Base-by-base conservation (phyloP, 495 filamentous ascomycete species). In the Daldinia caldariorum region DNA sequence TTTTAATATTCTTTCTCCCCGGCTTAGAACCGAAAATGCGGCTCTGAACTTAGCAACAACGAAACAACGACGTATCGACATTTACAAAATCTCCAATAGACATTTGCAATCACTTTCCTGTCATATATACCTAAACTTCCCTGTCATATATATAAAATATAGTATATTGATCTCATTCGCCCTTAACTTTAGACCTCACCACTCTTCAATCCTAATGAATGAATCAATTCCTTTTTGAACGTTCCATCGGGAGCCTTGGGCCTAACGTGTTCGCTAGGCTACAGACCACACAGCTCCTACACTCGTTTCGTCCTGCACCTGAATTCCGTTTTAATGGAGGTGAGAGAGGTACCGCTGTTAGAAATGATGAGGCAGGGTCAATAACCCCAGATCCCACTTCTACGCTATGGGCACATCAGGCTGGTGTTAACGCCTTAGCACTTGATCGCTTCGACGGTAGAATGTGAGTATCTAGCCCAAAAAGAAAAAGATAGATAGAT, bases 401-500 rank as follows among this genome's bases (percentile, higher is more conserved):
- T 50, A 61, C 63, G 9, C 51, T 83, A 31, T 85, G 84, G 74
- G 91, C 92, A 0, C 92, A 96, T 79, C 84, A 85, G 61, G 83
- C 91, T 6, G 92, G 93, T 1, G 91, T 92, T 34, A 94, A 89
- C 62, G 87, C 90, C 49, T 79, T 96, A 37, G 87, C 89, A 0
- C 84, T 95, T 32, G 92, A 97, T 74, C 82, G 85, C 20, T 90
- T 93, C 70, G 92, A 94, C 47, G 90, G 91, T 13, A 84, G 88
- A 79, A 89, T 92, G 89, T 92, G 79, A 72, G 89, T 80, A 47
- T 16, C 8, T 47, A 37, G 29, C 32, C 45, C 14, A 66, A 54
- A 22, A 22, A 14, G 14, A 31, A 14, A 10, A n/a, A n/a, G n/a
- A n/a, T n/a, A n/a, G n/a, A n/a, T n/a, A n/a, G n/a, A n/a, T n/a